Conservation (phyloP, 2,329 filamentous ascomycete species). For the Sarocladium brachiariae region DNA sequence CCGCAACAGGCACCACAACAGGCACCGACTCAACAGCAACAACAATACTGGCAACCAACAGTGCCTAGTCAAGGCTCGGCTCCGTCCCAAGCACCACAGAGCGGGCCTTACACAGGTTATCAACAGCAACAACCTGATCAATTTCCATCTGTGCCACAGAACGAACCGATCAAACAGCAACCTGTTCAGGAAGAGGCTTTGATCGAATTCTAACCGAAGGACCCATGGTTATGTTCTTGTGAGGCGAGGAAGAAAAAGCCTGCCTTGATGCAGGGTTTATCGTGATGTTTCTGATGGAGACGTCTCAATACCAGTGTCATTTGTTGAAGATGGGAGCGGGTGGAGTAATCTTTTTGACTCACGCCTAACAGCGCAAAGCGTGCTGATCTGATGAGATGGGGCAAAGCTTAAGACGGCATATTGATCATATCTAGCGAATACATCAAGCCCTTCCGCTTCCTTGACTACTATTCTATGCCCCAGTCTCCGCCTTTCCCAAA, state of each 20-base stretch:
- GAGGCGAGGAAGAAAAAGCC: too few relatives aligned
- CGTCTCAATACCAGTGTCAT: too few relatives aligned
- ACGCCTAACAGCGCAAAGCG: too few relatives aligned
- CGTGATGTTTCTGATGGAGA: too few relatives aligned
- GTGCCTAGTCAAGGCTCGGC: slow-evolving; percentile 18
- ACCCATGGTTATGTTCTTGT: too few relatives aligned
- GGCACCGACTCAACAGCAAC: slow-evolving; percentile 21
- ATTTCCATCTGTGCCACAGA: slow-evolving; percentile 55
- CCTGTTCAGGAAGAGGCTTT: slow-evolving; percentile 66
- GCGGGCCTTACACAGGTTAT: slow-evolving; percentile 43
- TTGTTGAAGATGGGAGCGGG: too few relatives aligned
- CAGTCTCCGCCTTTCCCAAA: too few relatives aligned
- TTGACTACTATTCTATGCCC: too few relatives aligned
- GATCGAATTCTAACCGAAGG: slow-evolving; percentile 58
- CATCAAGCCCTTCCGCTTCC: neutral
- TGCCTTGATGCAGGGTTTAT: too few relatives aligned
- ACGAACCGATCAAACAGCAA: slow-evolving; percentile 35
- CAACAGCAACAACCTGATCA: slow-evolving; percentile 33
- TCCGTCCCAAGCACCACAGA: slow-evolving; percentile 24
- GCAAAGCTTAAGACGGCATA: too few relatives aligned
- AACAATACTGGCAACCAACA: slow-evolving; percentile 31
- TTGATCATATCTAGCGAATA: slow-evolving; percentile 5
- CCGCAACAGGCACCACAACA: slow-evolving; percentile 23
- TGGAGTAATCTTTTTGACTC: too few relatives aligned
- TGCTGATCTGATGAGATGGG: too few relatives aligned